Base-by-base conservation (phyloP, 2,329 filamentous ascomycete genomes). In the Arthrinium puccinioides region DNA sequence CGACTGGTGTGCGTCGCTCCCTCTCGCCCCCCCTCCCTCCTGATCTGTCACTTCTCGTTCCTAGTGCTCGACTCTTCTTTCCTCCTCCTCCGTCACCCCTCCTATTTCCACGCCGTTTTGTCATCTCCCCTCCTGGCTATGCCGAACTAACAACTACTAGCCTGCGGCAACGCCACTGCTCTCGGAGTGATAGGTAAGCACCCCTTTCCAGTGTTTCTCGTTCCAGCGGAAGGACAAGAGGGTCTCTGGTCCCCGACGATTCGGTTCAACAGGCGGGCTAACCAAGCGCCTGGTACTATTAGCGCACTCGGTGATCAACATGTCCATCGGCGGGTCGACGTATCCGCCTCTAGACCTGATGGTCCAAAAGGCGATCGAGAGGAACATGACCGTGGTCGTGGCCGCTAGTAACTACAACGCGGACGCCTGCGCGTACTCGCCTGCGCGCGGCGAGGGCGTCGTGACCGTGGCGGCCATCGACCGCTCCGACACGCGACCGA, bases 301-400 rank as follows among this genome's bases (percentile, higher is more conserved):
- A n/a, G 16, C 27, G 8, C 44, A 46, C 11, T 54, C 52, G 10
- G 52, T 55, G n/a, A 48, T 52, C 36, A 55, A 55, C 39, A 45
- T 53, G 45, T 55, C 52, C 10, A 41, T 52, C 20, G 51, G 51
- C 1, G 43, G 45, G 7, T 38, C 39, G 18, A 40, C 34, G 14
- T 44, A 28, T 26, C 41, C 45, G 9, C 37, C 46, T 5, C 23
- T 49, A 13, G 43, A 54, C 32, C 47, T 51, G 32, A 40, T 42
- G 5, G 40, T 54, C 7, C 36, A 43, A 25, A 45, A 36, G 9
- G 47, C 49, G 1, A 41, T 46, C 10, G 38, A 21, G 9, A 40
- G 40, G 18, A 50, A 51, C 4, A 51, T 55, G 48, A 50, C 44
- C 3, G 32, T 54, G 9, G 50, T 55, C 3, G 48, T 47, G 9